Evolutionary conservation across 768 basidiomycete genomes (phyloP).

Genomic region (Gloeostereum incarnatum): DNA sequence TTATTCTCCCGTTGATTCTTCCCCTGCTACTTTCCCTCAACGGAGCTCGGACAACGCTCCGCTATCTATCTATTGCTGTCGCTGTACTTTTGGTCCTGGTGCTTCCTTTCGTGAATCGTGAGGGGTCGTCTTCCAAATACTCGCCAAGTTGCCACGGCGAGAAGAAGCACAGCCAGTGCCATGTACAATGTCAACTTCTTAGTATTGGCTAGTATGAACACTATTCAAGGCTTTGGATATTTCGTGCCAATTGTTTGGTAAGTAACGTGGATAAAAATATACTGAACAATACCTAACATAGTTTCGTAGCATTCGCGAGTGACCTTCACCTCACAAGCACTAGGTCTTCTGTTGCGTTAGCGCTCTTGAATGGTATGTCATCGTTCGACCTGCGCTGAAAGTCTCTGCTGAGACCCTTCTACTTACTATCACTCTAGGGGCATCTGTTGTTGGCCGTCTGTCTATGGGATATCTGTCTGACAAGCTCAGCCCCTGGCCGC

Average conservation of each 20-base stretch:
- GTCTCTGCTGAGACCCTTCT: neutral
- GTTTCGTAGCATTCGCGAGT: constrained; percentile 13
- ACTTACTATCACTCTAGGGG: constrained; percentile 4
- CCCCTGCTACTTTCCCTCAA: constrained; percentile 14
- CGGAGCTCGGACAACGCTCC: constrained; percentile 14
- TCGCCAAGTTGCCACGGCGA: constrained; percentile 11
- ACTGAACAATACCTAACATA: neutral
- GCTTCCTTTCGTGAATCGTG: constrained; percentile 17
- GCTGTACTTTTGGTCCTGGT: constrained; percentile 13
- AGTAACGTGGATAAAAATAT: constrained; percentile 8
- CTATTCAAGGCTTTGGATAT: constrained; percentile 17
- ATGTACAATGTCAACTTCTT: constrained; percentile 14
- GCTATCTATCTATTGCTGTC: constrained; percentile 15
- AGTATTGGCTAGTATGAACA: constrained; percentile 14
- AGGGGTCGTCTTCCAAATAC: constrained; percentile 15
- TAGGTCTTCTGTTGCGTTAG: constrained; percentile 11
- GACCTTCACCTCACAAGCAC: constrained; percentile 10
- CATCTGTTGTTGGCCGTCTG: constrained; percentile 14
- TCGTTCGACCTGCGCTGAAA: neutral
- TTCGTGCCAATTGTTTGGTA: constrained; percentile 17
- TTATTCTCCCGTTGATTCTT: constrained; percentile 16
- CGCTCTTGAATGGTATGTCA: constrained; percentile 15
- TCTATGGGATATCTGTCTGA: constrained; percentile 16
- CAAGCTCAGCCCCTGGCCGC: constrained; percentile 14
- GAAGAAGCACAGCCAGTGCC: constrained; percentile 10